Conservation (phyloP, 495 filamentous ascomycete genomes). For the Tuber brumale region DNA sequence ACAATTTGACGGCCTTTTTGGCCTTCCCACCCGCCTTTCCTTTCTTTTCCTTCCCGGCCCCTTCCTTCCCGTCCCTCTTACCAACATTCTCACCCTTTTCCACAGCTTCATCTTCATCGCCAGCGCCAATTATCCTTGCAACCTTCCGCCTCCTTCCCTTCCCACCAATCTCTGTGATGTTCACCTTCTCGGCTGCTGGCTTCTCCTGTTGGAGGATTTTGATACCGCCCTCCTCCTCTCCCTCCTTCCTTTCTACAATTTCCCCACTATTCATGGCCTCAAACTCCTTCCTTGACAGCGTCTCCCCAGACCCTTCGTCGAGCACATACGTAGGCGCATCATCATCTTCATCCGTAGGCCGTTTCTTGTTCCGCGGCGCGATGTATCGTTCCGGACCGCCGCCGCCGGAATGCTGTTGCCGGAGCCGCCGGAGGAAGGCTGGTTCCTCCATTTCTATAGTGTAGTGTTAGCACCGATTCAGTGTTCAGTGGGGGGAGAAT, state of each 20-base stretch:
- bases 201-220: not conserved
- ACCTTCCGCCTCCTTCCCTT: conserved; percentile 38
- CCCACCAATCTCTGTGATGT: conserved; percentile 27
- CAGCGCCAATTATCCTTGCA: conserved; percentile 31
- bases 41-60: conserved; percentile 13
- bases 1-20: conserved; percentile 37
- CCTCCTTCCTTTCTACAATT: conserved; percentile 1
- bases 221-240: not conserved
- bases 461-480: conserved; percentile 9
- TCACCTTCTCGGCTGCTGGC: conserved; percentile 12
- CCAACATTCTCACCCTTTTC: conserved; percentile 3
- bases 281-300: conserved; percentile 45
- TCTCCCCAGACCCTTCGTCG: conserved; percentile 45
- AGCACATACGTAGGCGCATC: conserved; percentile 49
- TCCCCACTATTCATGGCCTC: conserved; percentile 42
- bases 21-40: conserved; percentile 23
- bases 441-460: conserved; percentile 44
- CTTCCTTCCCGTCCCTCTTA: not conserved
- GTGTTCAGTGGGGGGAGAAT: not conserved
- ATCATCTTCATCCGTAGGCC: conserved; percentile 41
- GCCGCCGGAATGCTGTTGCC: conserved; percentile 43
- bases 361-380: conserved; percentile 44
- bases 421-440: conserved; percentile 45
- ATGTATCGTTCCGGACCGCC: conserved; percentile 44
- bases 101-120: conserved; percentile 21